phyloP scores from a whole-genome alignment of 306 rosid genomes.

The Sesbania bispinosa region DNA sequence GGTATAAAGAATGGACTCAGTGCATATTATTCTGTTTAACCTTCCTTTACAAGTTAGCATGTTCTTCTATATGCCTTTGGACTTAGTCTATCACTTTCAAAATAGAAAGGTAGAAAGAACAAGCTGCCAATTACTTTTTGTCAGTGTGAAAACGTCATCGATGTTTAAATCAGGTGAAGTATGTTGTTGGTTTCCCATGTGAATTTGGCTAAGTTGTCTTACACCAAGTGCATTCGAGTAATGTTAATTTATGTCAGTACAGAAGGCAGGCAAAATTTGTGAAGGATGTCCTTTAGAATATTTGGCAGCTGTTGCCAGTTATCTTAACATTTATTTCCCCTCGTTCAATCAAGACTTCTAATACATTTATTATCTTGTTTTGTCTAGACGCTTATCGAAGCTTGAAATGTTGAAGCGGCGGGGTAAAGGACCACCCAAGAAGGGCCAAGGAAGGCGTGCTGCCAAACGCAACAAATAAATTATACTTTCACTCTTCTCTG shows the following conservation, averaged over 20 bases:
- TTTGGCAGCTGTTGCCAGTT: neutral
- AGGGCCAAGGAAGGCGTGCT: slow-evolving; percentile 89
- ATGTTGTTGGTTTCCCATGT: neutral
- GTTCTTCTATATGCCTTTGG: too few species aligned
- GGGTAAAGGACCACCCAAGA: slow-evolving; percentile 93
- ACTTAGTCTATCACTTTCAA: too few species aligned
- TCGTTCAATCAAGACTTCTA: neutral
- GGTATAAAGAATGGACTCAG: neutral
- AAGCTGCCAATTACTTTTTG: too few species aligned
- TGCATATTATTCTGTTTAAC: slow-evolving; percentile 11
- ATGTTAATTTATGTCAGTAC: neutral
- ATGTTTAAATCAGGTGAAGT: neutral
- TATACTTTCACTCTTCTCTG: slow-evolving; percentile 15
- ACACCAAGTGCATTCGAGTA: slow-evolving; percentile 8
- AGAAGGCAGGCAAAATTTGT: slow-evolving; percentile 5
- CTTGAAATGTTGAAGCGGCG: slow-evolving; percentile 96
- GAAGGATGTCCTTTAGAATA: too few species aligned
- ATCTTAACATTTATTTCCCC: neutral
- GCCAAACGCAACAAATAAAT: slow-evolving; percentile 69
- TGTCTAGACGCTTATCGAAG: slow-evolving; percentile 65
- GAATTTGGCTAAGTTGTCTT: slow-evolving; percentile 8
- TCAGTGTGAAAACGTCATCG: neutral
- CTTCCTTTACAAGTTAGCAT: neutral
- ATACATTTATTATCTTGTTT: slow-evolving; percentile 15
- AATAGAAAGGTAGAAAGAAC: too few species aligned